Percentiles rank a stretch among this genome's conserved stretches.
phyloP scores from a whole-genome alignment of 306 rosid genomes.

The Sphenostylis stenocarpa region DNA sequence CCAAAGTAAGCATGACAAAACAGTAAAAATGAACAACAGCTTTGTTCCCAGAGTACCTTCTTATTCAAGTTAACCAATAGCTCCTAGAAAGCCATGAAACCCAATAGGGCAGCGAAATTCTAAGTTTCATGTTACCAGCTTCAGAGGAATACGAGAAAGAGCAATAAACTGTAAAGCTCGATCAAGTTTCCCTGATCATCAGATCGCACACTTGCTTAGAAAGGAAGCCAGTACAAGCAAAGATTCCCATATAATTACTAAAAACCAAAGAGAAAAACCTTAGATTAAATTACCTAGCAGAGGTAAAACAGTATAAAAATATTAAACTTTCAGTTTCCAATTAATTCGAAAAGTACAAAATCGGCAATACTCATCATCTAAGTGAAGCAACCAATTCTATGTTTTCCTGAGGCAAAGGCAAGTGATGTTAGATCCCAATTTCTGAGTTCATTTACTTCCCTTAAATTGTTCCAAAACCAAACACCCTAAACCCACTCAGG shows the following conservation, averaged over 20 bases:
- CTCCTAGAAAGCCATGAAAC: constrained; percentile 47
- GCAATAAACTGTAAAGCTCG: constrained; percentile 41
- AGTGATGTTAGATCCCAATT: constrained; percentile 16
- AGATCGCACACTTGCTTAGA: constrained; percentile 48
- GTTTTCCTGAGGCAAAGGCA: constrained; percentile 1
- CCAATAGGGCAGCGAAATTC: constrained; percentile 34
- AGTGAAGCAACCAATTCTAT: neutral
- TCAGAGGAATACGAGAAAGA: constrained; percentile 52
- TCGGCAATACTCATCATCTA: constrained; percentile 19
- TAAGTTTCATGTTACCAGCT: constrained; percentile 25
- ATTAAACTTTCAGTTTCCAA: constrained; percentile 21
- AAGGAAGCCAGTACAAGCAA: constrained; percentile 52
- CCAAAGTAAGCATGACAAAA: constrained; percentile 49
- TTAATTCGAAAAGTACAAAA: constrained; percentile 33
- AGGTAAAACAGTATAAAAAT: constrained; percentile 1
- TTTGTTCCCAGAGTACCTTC: constrained; percentile 54
- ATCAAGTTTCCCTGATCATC: constrained; percentile 33
- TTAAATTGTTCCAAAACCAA: constrained; percentile 17
- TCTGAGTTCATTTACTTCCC: constrained; percentile 5
- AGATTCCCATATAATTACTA: constrained; percentile 34
- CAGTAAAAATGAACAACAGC: constrained; percentile 51
- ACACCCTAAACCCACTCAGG: constrained; percentile 4
- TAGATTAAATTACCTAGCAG: constrained; percentile 24
- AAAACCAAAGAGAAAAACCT: constrained; percentile 34
- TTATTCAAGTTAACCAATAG: constrained; percentile 50